Percentiles rank a stretch among this genome's conserved stretches.
Evolutionary conservation across 169 alveolate species (phyloP).

Genomic region (Cryptosporidium felis): DNA sequence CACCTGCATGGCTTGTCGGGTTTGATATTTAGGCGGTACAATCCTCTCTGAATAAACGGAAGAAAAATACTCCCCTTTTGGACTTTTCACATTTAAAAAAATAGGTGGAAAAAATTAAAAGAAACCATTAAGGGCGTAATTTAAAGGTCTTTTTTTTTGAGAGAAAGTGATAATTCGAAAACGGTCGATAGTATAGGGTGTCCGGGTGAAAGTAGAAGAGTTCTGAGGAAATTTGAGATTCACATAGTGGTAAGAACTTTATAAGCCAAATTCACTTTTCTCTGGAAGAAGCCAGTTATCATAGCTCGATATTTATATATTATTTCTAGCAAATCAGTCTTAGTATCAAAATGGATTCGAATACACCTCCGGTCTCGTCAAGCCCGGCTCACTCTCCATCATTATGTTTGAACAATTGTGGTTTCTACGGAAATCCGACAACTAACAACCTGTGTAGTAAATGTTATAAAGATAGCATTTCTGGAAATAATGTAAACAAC

Average conservation of each 20-base stretch:
- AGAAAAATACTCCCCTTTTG: constrained; percentile 69
- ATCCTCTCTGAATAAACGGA: constrained; percentile 66
- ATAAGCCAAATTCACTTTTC: too few species aligned
- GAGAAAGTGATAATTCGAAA: too few species aligned
- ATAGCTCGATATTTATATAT: too few species aligned
- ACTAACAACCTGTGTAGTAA: constrained; percentile 89
- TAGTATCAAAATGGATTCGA: constrained; percentile 49
- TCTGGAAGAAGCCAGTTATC: too few species aligned
- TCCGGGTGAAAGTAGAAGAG: too few species aligned
- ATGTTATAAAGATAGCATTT: constrained; percentile 83
- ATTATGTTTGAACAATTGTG: constrained; percentile 88
- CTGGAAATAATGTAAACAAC: constrained; percentile 10
- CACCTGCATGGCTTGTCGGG: constrained; percentile 74
- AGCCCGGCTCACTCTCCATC: constrained; percentile 76
- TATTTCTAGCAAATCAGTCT: too few species aligned
- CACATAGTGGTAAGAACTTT: too few species aligned
- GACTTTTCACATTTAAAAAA: constrained; percentile 28
- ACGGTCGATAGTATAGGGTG: too few species aligned
- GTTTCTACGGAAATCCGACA: constrained; percentile 91
- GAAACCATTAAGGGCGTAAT: too few species aligned
- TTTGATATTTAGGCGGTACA: constrained; percentile 72
- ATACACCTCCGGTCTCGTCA: constrained; percentile 66
- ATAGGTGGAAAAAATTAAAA: background rate
- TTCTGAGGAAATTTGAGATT: too few species aligned
- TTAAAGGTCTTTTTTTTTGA: too few species aligned